Base-by-base conservation (phyloP, 148 eudicot species). In the Dianthus caryophyllus region DNA sequence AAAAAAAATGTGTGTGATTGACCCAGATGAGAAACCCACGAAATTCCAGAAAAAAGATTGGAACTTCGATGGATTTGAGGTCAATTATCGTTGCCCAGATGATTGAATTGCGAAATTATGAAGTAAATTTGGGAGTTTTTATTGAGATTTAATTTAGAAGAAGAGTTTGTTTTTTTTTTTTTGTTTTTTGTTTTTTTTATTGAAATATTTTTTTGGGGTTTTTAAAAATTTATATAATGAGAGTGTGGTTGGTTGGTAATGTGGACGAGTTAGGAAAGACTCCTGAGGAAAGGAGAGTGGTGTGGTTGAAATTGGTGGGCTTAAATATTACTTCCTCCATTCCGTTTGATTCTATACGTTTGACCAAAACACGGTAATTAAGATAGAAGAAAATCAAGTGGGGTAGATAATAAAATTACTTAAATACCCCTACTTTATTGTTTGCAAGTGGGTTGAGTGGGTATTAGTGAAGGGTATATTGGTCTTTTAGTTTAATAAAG, bases 181-280 rank as follows among this genome's bases (percentile, higher is more conserved):
- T 63, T 47, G 2, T 16, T 48, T 38, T 30, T 3, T 54, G 49
- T 39, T 56, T 1, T 30, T 33, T 3, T 33, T 33, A n/a, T n/a
- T n/a, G n/a, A n/a, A n/a, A n/a, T n/a, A n/a, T n/a, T n/a, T n/a
- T n/a, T n/a, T n/a, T n/a, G n/a, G n/a, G n/a, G n/a, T n/a, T n/a
- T n/a, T n/a, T n/a, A n/a, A n/a, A n/a, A n/a, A n/a, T n/a, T n/a
- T n/a, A n/a, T 66, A 6, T 36, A 27, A 20, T 27, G 29, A 29
- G 38, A n/a, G 38, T 14, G 50, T 67, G 67, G n/a, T n/a, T 74
- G 57, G 77, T 74, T 76, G 75, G 72, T 53, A 71, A 67, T 60
- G 79, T 63, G 72, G 79, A 65, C 50, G 58, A 56, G 68, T 55
- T 72, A 59, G 82, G 79, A 75, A 71, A 64, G 78, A 75, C 79